A percentile compares a stretch with the other conserved stretches of the same genome.
Evolutionary conservation across 148 eudicot species (phyloP).

Genomic region (Chenopodium suecicum): DNA sequence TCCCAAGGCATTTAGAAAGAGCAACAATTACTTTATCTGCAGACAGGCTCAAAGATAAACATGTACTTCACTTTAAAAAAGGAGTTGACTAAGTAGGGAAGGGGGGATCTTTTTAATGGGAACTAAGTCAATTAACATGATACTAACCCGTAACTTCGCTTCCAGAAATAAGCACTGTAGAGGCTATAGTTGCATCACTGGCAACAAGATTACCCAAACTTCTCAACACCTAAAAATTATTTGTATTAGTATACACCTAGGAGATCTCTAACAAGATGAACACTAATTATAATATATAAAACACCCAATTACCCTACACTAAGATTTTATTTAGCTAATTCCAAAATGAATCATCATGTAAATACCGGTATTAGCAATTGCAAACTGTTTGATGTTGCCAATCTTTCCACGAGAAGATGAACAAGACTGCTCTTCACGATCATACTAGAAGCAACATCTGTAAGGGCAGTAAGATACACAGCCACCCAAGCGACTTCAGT

Average conservation of each 20-base stretch:
- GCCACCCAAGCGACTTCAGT: conserved; percentile 99
- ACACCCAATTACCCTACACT: neutral
- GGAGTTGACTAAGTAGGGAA: neutral
- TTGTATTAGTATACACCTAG: neutral
- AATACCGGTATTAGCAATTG: conserved; percentile 92
- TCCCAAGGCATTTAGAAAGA: conserved; percentile 66
- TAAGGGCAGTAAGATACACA: conserved; percentile 93
- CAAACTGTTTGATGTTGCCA: conserved; percentile 70
- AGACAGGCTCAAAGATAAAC: neutral
- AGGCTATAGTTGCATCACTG: conserved; percentile 62
- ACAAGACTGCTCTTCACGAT: conserved; percentile 75
- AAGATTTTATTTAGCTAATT: neutral
- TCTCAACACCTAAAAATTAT: conserved; percentile 58
- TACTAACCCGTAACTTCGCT: conserved; percentile 66
- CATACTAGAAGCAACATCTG: conserved; percentile 66
- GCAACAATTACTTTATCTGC: conserved; percentile 69
- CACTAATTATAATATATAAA: neutral
- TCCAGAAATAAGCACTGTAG: conserved; percentile 60
- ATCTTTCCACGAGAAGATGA: conserved; percentile 74
- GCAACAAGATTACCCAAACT: conserved; percentile 96
- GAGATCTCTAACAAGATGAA: neutral
- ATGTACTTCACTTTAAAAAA: conserved; percentile 5
- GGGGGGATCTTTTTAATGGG: neutral
- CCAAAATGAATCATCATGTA: conserved; percentile 8
- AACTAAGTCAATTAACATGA: neutral